Evolutionary conservation across 2,329 filamentous ascomycete genomes (phyloP), one percentile per base, ranked within the genome.

Genomic region (Stemphylium lycopersici): DNA sequence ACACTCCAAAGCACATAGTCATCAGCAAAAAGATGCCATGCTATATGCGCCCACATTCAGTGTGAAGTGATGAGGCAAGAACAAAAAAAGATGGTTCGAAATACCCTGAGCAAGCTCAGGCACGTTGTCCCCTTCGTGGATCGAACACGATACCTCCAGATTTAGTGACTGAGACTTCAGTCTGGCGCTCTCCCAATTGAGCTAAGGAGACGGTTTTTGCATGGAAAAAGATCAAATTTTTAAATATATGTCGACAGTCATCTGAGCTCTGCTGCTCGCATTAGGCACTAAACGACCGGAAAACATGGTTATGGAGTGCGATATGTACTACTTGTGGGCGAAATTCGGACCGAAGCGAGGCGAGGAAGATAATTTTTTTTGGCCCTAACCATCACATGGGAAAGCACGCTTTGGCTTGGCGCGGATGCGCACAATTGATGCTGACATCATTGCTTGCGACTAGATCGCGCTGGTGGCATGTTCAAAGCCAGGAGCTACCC

Each of bases 111-210:
- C 39, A 42, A 49, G 38, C 54, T 33, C 48, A 56, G 37, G 59
- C 57, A 59, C 48, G 58, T 49, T 67, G 65, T 66, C 65, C 63
- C 63, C 64, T 66, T 65, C 62, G 65, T 63, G 65, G 65, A 67
- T 67, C 65, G 65, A 67, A 67, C 64, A 62, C 64, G 62, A 65
- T 65, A 67, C 64, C 64, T 66, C 64, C 64, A 67, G 65, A 67
- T 67, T 63, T 65, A 63, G 48, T 65, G 65, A 67, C 65, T 57
- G 63, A 64, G 52, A 65, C 65, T 67, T 67, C 65, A 67, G 65
- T 67, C 65, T 67, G 65, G 65, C 65, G 65, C 65, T 67, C 65
- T 67, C 65, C 65, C 65, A 67, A 66, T 63, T 67, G 65, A 67
- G 65, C 65, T 67, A 67, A 66, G 64, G 63, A 63, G 63, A 66